Evolutionary conservation across 345 rosid species (phyloP).

Genomic region (Dovyalis caffra): DNA sequence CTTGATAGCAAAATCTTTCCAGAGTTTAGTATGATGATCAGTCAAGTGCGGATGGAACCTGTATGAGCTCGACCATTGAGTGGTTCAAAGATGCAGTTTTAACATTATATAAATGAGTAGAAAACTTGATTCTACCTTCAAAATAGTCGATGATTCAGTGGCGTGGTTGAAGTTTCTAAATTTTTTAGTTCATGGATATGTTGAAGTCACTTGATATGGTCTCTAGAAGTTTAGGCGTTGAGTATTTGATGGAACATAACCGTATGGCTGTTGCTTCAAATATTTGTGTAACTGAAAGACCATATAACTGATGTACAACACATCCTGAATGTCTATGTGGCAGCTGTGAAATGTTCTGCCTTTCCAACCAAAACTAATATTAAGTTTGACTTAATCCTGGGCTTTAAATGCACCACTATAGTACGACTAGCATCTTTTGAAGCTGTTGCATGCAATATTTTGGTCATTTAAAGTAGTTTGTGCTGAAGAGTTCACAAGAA

Average conservation of each 20-base stretch:
- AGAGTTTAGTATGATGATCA: background rate
- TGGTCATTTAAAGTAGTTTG: no score
- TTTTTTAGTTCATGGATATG: background rate
- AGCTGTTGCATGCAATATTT: no score
- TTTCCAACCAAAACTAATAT: background rate
- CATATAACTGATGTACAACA: background rate
- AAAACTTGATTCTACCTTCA: background rate
- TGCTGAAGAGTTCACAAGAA: no score
- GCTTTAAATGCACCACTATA: background rate
- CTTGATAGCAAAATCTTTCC: no score
- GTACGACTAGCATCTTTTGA: no score
- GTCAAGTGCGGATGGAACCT: background rate
- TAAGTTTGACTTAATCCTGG: background rate
- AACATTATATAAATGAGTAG: background rate
- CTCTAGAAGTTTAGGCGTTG: background rate
- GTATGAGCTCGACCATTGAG: background rate
- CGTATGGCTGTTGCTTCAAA: background rate
- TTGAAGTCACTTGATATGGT: background rate
- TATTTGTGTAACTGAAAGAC: background rate
- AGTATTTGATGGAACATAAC: background rate
- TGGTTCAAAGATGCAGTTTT: background rate
- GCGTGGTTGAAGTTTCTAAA: background rate
- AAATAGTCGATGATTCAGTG: background rate
- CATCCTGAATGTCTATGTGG: background rate
- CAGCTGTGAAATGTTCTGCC: background rate